Base-by-base conservation (phyloP, 176 grass and related monocot genomes). In the Avena eriantha region DNA sequence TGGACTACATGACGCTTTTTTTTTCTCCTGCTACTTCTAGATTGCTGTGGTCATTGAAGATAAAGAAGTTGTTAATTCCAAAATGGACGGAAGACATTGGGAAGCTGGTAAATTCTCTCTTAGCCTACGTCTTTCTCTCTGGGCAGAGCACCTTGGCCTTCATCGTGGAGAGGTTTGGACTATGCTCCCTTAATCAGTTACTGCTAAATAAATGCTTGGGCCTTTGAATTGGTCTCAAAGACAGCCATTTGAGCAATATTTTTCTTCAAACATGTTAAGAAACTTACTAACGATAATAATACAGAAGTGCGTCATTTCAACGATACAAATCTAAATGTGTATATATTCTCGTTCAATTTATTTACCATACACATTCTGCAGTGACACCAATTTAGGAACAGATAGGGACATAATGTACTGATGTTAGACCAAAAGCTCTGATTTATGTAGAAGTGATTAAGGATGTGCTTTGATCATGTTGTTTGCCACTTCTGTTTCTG, bases 41-140 rank as follows among this genome's bases (percentile, higher is more conserved):
- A 99, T 99, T 91, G 94, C 92, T 82, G 92, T 98, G 65, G 86
- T 98, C 69, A 90, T 98, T 65, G 97, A 99, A 90, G 97, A 99
- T 93, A 99, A 96, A 94, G 92, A 99, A 88, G 91, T 93, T 92
- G 53, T 96, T 82, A 84, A 74, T 56, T 99, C 97, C 66, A 86
- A 84, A 94, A 99, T 99, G 97, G 90, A 99, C 90, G 97, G 94
- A 82, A 99, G 85, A 80, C 90, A 92, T 76, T 96, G 94, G 92
- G 95, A 96, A 88, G 97, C 92, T 84, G 97, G 97, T 71, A 99
- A 91, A 72, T 99, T 96, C 69, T 91, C 97, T 73, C 89, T 84
- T 80, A 94, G 97, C 73, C 53, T 98, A 39, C 93, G 97, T n/a
- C 88, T 98, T 21, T 90, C 97, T 70, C 72, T 98, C 22, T 98